Evolutionary conservation across 2,329 filamentous ascomycete species (phyloP), one percentile per base, ranked within the genome.

Genomic region (Tolypocladium cylindrosporum): DNA sequence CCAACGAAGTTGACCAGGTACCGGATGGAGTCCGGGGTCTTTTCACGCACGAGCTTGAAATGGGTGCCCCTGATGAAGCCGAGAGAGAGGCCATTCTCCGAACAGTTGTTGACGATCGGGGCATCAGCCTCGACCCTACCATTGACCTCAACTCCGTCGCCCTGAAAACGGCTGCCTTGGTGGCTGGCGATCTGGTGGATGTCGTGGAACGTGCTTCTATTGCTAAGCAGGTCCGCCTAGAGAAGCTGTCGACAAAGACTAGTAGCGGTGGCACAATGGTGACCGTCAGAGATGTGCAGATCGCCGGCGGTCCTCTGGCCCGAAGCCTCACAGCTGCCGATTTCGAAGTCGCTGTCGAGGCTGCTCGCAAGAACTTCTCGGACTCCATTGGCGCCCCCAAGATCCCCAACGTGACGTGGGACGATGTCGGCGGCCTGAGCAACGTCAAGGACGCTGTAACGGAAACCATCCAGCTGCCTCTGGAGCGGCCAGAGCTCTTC

Each of bases 361-460:
- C 92, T 7, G 94, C 94, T 1, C 86, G 94, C 57, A 97, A 97
- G 80, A 97, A 97, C 73, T 99, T 99, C 70, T 93, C 94, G 7
- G 94, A 97, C 71, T 88, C 93, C 0, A 99, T 99, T 62, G 94
- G 94, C 31, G 94, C 94, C 6, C 94, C 94, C 2, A 97, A 97
- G 80, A 97, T 97, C 61, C 94, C 93, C 8, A 97, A 96, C 62
- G 94, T 99, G 8, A 88, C 88, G 27, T 99, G 93, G 93, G 88
- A 93, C 64, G 93, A 99, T 70, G 93, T 99, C 24, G 93, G 93
- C 71, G 93, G 94, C 55, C 80, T 97, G 39, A 86, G 88, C 37
- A 91, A 96, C 66, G 92, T 97, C 71, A 97, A 97, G 76, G 91
- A 96, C 64, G 92, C 93, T n/a, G 88, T 97, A 56, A 90, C 91